These are phyloP conservation scores for Pleurotus tuoliensis DNA, from an alignment of 768 basidiomycete species.

Conservation along the genomic window DNA sequence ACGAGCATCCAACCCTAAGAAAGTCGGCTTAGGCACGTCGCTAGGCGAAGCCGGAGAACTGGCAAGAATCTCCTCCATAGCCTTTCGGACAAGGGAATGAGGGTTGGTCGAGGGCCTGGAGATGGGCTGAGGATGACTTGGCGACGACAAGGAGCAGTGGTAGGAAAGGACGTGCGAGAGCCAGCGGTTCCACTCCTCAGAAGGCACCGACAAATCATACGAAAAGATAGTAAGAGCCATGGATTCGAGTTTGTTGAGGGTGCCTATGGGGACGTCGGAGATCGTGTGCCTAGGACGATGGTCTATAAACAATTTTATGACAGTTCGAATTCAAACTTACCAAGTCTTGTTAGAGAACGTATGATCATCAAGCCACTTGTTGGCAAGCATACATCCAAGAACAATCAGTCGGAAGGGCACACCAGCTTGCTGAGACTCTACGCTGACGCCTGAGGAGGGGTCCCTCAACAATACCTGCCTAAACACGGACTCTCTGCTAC, in stretches of 20 bases:
- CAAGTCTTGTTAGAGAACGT: conserved; percentile 90
- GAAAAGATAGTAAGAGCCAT: conserved; percentile 66
- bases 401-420: conserved; percentile 74
- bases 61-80: conserved; percentile 66
- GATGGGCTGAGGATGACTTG: conserved; percentile 66
- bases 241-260: conserved; percentile 68
- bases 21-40: conserved; percentile 58
- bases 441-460: conserved; percentile 33
- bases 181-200: conserved; percentile 68
- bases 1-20: conserved; percentile 68
- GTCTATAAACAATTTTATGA: conserved; percentile 7
- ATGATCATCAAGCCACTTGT: conserved; percentile 87
- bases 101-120: conserved; percentile 74
- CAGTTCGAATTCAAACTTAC: conserved; percentile 35
- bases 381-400: conserved; percentile 80
- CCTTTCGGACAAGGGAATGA: conserved; percentile 61
- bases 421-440: conserved; percentile 49
- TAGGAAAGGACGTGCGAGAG: conserved; percentile 61
- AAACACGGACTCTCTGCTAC: conserved; percentile 59
- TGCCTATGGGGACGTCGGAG: conserved; percentile 67
- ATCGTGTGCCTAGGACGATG: conserved; percentile 63
- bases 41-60: conserved; percentile 23
- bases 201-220: conserved; percentile 67
- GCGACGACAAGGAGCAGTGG: conserved; percentile 59
- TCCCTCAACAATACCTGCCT: conserved; percentile 61